These are phyloP conservation scores for Phytophthora multivora DNA, from an alignment of 352 stramenopile species.

Conservation along the genomic window DNA sequence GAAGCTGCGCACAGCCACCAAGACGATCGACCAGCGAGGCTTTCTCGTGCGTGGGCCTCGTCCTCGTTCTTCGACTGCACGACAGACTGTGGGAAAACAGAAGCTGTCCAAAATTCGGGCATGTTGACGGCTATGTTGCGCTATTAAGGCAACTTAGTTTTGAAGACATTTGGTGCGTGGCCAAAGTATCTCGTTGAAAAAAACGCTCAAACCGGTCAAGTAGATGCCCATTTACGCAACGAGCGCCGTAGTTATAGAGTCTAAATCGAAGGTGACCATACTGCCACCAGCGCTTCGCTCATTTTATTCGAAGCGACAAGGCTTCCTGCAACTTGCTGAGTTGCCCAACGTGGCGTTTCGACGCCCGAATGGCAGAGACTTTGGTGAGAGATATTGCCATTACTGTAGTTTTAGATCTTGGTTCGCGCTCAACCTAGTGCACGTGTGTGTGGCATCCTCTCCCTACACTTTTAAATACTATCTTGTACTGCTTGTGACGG, in stretches of 20 bases:
- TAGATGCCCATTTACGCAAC: background rate
- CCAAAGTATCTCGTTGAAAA: background rate
- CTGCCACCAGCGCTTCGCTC: background rate
- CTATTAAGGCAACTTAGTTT: background rate
- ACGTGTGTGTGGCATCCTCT: background rate
- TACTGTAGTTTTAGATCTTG: conserved; percentile 25
- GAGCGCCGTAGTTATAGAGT: background rate
- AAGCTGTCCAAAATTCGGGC: conserved; percentile 21
- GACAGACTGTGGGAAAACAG: conserved; percentile 39
- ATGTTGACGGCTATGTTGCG: conserved; percentile 8
- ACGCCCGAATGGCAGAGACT: background rate
- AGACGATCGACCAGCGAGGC: conserved; percentile 21
- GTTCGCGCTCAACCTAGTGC: conserved; percentile 5
- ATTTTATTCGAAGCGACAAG: background rate
- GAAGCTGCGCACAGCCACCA: conserved; percentile 19
- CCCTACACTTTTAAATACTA: conserved; percentile 42
- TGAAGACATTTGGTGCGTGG: background rate
- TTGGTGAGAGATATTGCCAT: background rate
- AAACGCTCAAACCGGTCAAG: background rate
- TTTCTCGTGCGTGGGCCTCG: conserved; percentile 27
- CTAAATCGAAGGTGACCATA: too few relatives aligned
- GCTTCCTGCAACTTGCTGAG: conserved; percentile 2
- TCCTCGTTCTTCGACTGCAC: conserved; percentile 35
- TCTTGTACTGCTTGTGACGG: conserved; percentile 16
- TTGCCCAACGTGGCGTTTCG: conserved; percentile 1